Percentiles rank a stretch among this genome's conserved stretches.
Conservation (phyloP, 2,329 filamentous ascomycete genomes). For the Coniella vitis region DNA sequence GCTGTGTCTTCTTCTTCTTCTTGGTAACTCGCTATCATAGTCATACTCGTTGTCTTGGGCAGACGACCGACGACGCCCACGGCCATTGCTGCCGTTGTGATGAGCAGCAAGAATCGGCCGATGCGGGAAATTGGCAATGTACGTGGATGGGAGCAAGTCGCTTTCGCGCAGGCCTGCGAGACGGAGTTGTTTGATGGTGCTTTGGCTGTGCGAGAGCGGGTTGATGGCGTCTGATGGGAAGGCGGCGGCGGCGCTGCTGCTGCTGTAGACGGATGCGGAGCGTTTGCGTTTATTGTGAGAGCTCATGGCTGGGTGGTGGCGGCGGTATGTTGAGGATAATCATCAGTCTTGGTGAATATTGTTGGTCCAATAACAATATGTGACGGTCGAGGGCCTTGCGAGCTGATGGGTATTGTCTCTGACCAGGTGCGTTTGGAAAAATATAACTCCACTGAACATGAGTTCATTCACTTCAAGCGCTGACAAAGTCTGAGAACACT, state of each 20-base stretch:
- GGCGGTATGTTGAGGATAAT: background rate
- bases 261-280: slow-evolving; percentile 18
- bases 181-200: slow-evolving; percentile 45
- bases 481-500: no score
- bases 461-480: no score
- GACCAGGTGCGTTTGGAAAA: no score
- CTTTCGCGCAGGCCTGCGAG: slow-evolving; percentile 45
- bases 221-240: slow-evolving; percentile 38
- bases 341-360: no score
- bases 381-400: no score
- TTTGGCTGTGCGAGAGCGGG: slow-evolving; percentile 47
- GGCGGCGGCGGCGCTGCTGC: slow-evolving; percentile 12
- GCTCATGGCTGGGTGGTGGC: slow-evolving; percentile 15
- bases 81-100: background rate
- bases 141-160: slow-evolving; percentile 34
- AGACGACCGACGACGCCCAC: no score
- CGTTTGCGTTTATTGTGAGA: slow-evolving; percentile 30
- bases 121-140: slow-evolving; percentile 45
- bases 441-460: no score
- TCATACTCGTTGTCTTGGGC: slow-evolving; percentile 12
- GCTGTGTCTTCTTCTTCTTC: no score
- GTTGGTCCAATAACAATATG: no score
- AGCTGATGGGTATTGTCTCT: no score
- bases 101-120: slow-evolving; percentile 20
- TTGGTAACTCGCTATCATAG: no score